Evolutionary conservation across 108 stramenopile genomes (phyloP), one percentile per base, ranked within the genome.

Genomic region (Cafeteria roenbergensis): DNA sequence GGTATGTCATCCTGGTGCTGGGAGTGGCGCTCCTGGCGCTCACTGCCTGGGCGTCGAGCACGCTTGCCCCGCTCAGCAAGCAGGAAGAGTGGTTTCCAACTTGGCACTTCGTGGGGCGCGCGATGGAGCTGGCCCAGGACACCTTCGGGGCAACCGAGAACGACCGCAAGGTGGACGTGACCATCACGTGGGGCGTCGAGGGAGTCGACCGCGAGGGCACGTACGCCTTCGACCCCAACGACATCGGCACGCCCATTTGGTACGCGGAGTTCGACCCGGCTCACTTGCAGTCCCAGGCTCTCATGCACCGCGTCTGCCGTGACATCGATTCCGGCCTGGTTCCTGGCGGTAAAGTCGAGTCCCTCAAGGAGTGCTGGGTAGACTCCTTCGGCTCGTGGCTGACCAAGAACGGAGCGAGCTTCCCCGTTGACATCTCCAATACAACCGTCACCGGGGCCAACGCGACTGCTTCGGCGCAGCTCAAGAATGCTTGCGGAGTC

Each of bases 131-230:
- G 22, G 28, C 51, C 27, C 36, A 72, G 30, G 51, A 51, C 51
- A 62, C 52, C 56, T 29, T 55, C 26, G 66, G 51, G 1, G 66
- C 34, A 4, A 65, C 37, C 35, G 66, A 61, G 33, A n/a, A 26
- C 48, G 52, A 53, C 51, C 61, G 55, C 25, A 66, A 37, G 21
- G 20, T 54, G 27, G 33, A 28, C 24, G 51, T 75, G 26, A 26
- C 34, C 42, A 42, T 72, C 57, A 66, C 57, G 62, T 75, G 32
- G 0, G 75, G 75, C 17, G 71, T 75, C 28, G 27, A 20, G 1
- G 70, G 70, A 8, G 55, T 75, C 50, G 66, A 71, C 51, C 65
- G 70, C 21, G 70, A 61, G 27, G 32, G 37, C 37, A 71, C 57
- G 17, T 53, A 72, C 58, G 17, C 12, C 9, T 69, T 58, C 50